Conservation (phyloP, 352 stramenopile species). For the Phytopythium oedochilum region DNA sequence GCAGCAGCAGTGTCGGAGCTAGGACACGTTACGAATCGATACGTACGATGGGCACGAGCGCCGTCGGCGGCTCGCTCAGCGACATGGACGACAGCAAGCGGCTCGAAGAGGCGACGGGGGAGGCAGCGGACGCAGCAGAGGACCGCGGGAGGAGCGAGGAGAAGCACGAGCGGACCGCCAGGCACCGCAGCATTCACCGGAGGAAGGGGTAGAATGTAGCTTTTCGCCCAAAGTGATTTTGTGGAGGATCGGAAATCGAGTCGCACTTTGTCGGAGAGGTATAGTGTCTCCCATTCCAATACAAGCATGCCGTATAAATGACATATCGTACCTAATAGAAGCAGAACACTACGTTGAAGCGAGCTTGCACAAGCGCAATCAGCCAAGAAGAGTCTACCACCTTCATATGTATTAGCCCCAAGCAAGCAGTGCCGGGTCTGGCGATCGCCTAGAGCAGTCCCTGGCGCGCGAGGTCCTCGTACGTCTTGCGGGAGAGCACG, state of each 20-base stretch:
- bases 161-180: neutral
- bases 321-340: no score
- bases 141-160: neutral
- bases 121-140: slow-evolving; percentile 2
- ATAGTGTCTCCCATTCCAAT: neutral
- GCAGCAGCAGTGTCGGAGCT: no score
- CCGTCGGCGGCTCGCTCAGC: slow-evolving; percentile 6
- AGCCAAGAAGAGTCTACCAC: no score
- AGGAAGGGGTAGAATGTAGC: no score
- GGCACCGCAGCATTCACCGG: slow-evolving; percentile 11
- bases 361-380: no score
- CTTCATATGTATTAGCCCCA: no score
- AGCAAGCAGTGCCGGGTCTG: neutral
- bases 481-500: slow-evolving; percentile 96
- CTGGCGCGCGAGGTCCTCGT: slow-evolving; percentile 97
- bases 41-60: slow-evolving; percentile 34
- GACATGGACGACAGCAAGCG: slow-evolving; percentile 2
- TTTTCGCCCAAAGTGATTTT: no score
- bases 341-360: no score
- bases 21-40: no score
- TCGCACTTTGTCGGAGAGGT: neutral
- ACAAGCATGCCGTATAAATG: no score
- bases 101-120: no score
- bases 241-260: neutral
- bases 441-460: slow-evolving; percentile 84